Evolutionary conservation across 352 stramenopile species (phyloP), one percentile per base, ranked within the genome.

Genomic region (Phytopythium sindhum): DNA sequence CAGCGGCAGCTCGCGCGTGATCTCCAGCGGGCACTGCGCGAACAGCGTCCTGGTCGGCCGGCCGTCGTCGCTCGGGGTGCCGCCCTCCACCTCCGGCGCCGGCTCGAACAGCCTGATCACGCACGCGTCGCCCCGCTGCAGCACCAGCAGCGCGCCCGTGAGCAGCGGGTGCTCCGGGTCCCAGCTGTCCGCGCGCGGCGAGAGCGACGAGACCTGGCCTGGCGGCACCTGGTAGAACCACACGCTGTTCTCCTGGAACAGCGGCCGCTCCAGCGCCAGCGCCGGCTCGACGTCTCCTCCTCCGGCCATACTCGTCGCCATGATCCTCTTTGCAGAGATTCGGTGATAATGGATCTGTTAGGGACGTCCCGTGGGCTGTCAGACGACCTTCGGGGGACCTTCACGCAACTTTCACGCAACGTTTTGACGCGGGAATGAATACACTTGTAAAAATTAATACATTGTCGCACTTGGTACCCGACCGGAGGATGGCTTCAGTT

Each of bases 211-310:
- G 55, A 96, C 77, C 61, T 94, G 82, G 3, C 67, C 63, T 4
- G 80, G 39, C 0, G 85, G 84, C 15, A 96, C 81, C 47, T 93
- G 86, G 71, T 96, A 96, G 73, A 96, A 83, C 87, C 87, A 96
- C 55, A 96, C 85, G 65, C 77, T 70, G 60, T 58, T 78, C 67
- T 91, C 84, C 17, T 79, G 74, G 69, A 96, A 96, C 35, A 94
- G 73, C 62, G 75, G 72, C 61, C 90, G 84, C 76, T 90, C 85
- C 59, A 94, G 62, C 62, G 77, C 79, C 61, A 83, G 53, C 52
- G 29, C 52, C 29, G 29, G 52, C 53, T 47, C 72, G 45, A 61
- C 42, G 50, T 74, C 76, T 0, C 1, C 29, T 8, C 17, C 29
- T n/a, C n/a, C n/a, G n/a, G n/a, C n/a, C 9, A 19, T 24, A 1